Evolutionary conservation across 2,329 filamentous ascomycete species (phyloP).

Genomic region (Trichoderma afroharzianum): DNA sequence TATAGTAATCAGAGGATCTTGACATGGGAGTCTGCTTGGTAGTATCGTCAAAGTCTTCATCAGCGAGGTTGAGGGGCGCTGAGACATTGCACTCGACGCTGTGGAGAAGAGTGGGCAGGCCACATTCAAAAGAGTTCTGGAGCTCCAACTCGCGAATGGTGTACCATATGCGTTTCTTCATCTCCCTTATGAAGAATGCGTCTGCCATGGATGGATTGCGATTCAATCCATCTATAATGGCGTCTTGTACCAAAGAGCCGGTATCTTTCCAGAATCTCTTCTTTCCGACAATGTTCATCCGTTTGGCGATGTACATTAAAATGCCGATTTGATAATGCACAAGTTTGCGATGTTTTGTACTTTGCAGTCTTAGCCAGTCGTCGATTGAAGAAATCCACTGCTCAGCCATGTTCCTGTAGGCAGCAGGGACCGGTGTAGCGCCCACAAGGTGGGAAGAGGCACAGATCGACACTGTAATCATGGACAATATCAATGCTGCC

Average conservation of each 20-base stretch:
- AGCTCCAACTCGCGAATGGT: slow-evolving; percentile 7
- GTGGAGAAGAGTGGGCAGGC: slow-evolving; percentile 2
- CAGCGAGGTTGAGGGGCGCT: slow-evolving; percentile 1
- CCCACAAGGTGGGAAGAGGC: background rate
- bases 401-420: slow-evolving; percentile 3
- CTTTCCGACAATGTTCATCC: background rate
- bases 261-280: slow-evolving; percentile 13
- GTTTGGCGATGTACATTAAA: background rate
- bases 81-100: background rate
- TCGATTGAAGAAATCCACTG: background rate
- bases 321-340: slow-evolving; percentile 2
- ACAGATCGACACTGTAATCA: background rate
- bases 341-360: slow-evolving; percentile 7
- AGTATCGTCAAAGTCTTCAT: slow-evolving; percentile 1
- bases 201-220: background rate
- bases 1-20: background rate
- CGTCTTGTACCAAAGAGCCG: background rate
- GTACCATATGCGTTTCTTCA: slow-evolving; percentile 8
- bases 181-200: background rate
- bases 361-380: slow-evolving; percentile 1
- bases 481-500: slow-evolving; percentile 4
- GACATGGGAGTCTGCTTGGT: background rate
- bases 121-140: slow-evolving; percentile 7
- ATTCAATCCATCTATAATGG: background rate
- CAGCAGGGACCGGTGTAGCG: background rate